phyloP scores from a whole-genome alignment of 345 rosid genomes.

The Eucalyptus sp. region DNA sequence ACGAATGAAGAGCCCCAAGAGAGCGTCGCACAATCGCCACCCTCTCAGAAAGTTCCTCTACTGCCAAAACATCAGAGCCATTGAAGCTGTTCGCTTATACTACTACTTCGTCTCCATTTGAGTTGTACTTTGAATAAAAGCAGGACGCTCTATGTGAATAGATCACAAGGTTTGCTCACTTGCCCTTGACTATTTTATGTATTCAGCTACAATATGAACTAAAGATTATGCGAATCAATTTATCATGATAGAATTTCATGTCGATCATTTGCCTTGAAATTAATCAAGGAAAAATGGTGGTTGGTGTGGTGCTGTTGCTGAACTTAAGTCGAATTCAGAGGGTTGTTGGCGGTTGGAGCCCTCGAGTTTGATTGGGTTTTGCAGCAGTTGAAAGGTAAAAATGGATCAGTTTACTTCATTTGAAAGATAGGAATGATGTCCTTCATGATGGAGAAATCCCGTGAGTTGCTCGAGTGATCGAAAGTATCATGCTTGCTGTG shows the following conservation, averaged over 20 bases:
- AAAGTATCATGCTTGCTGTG: too few species aligned
- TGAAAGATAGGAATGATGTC: too few species aligned
- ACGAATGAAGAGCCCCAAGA: slow-evolving; percentile 22
- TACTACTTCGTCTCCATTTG: neutral
- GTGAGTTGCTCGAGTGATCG: too few species aligned
- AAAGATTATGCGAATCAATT: neutral
- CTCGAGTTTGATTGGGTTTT: too few species aligned
- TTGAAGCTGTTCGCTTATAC: neutral
- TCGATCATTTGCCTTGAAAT: neutral
- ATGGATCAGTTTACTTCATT: too few species aligned
- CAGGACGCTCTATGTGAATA: neutral
- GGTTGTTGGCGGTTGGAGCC: too few species aligned
- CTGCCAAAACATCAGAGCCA: slow-evolving; percentile 37
- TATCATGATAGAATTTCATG: neutral
- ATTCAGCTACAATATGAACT: neutral
- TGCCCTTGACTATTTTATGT: neutral
- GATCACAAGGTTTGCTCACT: neutral
- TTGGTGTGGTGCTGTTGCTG: too few species aligned
- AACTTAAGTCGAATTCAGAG: too few species aligned
- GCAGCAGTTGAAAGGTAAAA: too few species aligned
- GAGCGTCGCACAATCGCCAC: neutral
- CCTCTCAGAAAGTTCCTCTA: slow-evolving; percentile 33
- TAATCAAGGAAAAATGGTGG: neutral
- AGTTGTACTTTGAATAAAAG: neutral
- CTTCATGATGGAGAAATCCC: too few species aligned